A percentile compares a stretch with the other conserved stretches of the same genome.
phyloP scores from a whole-genome alignment of 495 filamentous ascomycete species.

The Pseudevernia furfuracea region DNA sequence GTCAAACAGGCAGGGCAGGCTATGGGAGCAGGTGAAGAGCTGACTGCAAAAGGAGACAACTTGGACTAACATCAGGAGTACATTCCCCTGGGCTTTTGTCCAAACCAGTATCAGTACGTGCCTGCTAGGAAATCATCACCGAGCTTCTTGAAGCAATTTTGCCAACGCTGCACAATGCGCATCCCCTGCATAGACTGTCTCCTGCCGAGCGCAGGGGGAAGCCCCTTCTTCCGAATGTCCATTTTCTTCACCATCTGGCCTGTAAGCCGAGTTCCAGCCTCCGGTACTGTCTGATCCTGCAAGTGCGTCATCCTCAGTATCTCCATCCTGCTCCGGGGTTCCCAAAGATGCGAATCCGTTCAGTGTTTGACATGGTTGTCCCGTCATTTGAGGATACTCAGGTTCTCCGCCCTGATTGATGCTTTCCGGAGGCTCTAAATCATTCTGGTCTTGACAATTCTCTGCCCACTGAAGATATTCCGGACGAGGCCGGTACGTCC shows the following conservation, averaged over 20 bases:
- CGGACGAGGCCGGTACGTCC: background rate
- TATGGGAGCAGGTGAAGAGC: background rate
- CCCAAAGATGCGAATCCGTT: background rate
- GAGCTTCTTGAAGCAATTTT: constrained; percentile 5
- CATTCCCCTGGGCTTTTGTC: background rate
- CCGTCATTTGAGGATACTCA: background rate
- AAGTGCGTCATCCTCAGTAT: background rate
- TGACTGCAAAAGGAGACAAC: background rate
- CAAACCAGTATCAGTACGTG: background rate
- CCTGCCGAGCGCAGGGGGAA: background rate
- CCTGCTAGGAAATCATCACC: background rate
- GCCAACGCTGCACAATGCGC: constrained; percentile 4
- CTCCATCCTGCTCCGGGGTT: background rate
- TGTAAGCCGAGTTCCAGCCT: background rate
- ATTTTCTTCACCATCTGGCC: background rate
- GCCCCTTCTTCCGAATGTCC: background rate
- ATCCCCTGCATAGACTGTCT: background rate
- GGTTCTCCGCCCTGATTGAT: background rate
- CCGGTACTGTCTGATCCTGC: background rate
- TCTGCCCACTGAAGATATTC: background rate
- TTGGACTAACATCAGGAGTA: background rate
- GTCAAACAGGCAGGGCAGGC: background rate
- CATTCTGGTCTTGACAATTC: background rate
- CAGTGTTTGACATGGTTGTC: background rate
- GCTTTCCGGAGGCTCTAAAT: background rate